Evolutionary conservation across 345 rosid genomes (phyloP), one percentile per base, ranked within the genome.

Genomic region (Acer saccharum): DNA sequence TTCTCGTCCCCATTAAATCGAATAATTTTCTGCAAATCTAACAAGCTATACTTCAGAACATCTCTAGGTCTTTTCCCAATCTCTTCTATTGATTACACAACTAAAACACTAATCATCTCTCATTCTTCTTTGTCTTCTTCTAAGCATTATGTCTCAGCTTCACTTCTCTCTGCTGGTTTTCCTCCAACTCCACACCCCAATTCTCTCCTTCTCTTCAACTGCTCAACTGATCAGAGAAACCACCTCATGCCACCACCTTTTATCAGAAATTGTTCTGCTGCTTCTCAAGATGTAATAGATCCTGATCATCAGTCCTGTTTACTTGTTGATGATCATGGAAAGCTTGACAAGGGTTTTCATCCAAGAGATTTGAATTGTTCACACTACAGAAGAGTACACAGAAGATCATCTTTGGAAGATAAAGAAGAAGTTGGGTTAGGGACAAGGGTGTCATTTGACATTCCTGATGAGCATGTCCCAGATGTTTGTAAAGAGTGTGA

Each of bases 401-500:
- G 72, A 74, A 75, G 76, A 25, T 76, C 82, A 60, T 76, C 82
- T 61, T 41, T 41, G 39, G 62, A 43, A 32, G 66, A 80, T 23
- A 21, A 70, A 18, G 75, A 70, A 18, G 73, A 76, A 63, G 78
- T 82, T 74, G 81, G 76, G 78, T 32, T 81, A 11, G 85, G 91
- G 75, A 77, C 85, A 32, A 85, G 86, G 78, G 83, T 86, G 54
- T 86, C 92, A 7, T 82, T 88, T 50, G 91, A 90, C 71, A 77
- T 92, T 48, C 91, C 92, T 7, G 86, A 16, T 17, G 2, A 84
- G 78, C 92, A 87, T 50, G 79, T 76, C n/a, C 94, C 94, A 0
- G 85, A 89, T 74, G 13, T 90, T 4, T 92, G 97, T 74, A 76
- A 73, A 11, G 83, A 84, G 57, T 92, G 95, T 71, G 63, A 82